Evolutionary conservation across 495 filamentous ascomycete species (phyloP), one percentile per base, ranked within the genome.

Genomic region (Arthonia radiata): DNA sequence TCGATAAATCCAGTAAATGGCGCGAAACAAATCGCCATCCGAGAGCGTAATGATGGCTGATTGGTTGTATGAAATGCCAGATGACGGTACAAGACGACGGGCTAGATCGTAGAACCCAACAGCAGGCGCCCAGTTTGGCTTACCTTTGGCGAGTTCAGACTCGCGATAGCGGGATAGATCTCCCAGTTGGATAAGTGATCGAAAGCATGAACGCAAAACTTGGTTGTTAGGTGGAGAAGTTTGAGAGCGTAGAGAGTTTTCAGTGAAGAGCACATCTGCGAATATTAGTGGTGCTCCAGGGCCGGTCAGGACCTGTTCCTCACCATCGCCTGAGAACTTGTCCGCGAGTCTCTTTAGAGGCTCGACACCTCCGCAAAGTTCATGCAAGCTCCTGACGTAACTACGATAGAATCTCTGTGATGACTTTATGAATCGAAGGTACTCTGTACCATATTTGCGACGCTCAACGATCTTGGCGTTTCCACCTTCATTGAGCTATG

Each of bases 161-260:
- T 80, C 78, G 24, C 89, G 71, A 43, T 93, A 97, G 35, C 86
- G 67, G 18, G 78, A 80, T 16, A 97, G 60, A 42, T 97, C 86
- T 24, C 86, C 86, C 6, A 97, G 64, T 29, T 66, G 72, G 24
- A 92, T 70, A 16, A 94, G 59, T 5, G 75, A 74, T 27, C 67
- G 64, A 50, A 92, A 71, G 47, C 80, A 92, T 9, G 77, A 82
- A 28, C 52, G 44, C 4, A 78, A 58, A 28, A 82, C 59, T 18
- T 57, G 47, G 9, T 54, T 38, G 21, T 61, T 57, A 21, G 71
- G 37, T 4, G 59, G 41, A 11, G 56, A n/a, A n/a, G n/a, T n/a
- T n/a, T n/a, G n/a, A n/a, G n/a, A n/a, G n/a, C n/a, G n/a, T n/a
- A n/a, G n/a, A n/a, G n/a, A n/a, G n/a, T n/a, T n/a, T n/a, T n/a